Percentiles rank a stretch among this genome's conserved stretches.
These are phyloP conservation scores for Heliocybe sulcata DNA, from an alignment of 1,284 basidiomycete species.

Conservation along the genomic window DNA sequence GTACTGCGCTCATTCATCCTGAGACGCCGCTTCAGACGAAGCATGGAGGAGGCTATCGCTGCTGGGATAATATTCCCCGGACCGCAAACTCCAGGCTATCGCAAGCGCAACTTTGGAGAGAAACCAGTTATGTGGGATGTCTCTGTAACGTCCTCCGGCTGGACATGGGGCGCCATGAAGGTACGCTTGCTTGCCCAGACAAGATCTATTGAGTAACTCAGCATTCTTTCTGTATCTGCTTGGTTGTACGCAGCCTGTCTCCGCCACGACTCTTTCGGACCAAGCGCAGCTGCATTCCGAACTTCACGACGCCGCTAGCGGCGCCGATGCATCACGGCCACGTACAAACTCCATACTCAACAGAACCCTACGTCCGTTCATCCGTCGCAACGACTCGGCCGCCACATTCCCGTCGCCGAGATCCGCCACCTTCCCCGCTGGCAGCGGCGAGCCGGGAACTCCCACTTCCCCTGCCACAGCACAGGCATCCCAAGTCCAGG, in stretches of 20 bases:
- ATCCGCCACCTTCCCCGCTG: background rate
- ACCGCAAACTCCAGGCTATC: slow-evolving; percentile 23
- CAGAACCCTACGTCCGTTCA: background rate
- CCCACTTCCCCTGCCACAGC: slow-evolving; percentile 14
- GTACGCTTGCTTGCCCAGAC: slow-evolving; percentile 23
- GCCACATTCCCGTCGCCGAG: background rate
- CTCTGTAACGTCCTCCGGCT: slow-evolving; percentile 28
- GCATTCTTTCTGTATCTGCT: background rate
- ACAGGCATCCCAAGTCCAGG: slow-evolving; percentile 25
- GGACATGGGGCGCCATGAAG: slow-evolving; percentile 41
- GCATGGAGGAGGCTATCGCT: slow-evolving; percentile 35
- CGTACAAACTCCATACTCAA: background rate
- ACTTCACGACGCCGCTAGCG: background rate
- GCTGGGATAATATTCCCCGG: slow-evolving; percentile 28
- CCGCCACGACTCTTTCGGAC: background rate
- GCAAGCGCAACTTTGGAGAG: slow-evolving; percentile 35
- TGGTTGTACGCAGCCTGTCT: background rate
- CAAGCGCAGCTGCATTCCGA: background rate
- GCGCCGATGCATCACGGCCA: background rate
- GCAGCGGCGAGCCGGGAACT: slow-evolving; percentile 5
- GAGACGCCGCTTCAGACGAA: slow-evolving; percentile 45
- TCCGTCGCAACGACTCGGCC: background rate
- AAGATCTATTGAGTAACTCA: background rate
- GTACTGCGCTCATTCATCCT: slow-evolving; percentile 55
- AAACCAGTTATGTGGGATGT: slow-evolving; percentile 50